phyloP scores from a whole-genome alignment of 352 stramenopile species.

The Pythium inflatum region DNA sequence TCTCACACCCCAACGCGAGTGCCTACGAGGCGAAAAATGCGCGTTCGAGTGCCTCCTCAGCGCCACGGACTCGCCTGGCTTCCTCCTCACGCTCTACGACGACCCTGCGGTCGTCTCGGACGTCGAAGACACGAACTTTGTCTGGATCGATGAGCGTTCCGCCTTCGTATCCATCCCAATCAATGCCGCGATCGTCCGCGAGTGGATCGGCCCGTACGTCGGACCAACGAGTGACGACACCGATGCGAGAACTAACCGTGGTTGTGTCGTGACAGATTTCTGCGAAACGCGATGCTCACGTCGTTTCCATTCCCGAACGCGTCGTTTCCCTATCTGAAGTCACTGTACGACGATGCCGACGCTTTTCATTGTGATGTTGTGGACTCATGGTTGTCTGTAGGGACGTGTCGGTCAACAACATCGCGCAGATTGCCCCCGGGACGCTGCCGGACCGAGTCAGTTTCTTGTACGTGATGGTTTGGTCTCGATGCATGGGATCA shows the following conservation, averaged over 20 bases:
- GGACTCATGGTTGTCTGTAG: too few relatives aligned
- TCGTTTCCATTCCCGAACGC: constrained; percentile 15
- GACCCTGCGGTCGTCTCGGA: too few relatives aligned
- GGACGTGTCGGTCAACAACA: background rate
- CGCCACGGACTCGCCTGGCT: background rate
- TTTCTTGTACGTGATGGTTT: background rate
- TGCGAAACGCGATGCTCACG: constrained; percentile 26
- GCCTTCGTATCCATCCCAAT: too few relatives aligned
- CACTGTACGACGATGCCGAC: constrained; percentile 5
- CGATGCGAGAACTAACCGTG: too few relatives aligned
- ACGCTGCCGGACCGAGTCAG: background rate
- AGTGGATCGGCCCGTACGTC: too few relatives aligned
- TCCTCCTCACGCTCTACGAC: constrained; percentile 21
- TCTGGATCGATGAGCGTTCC: too few relatives aligned
- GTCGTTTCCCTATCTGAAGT: background rate
- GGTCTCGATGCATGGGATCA: background rate
- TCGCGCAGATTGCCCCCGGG: background rate
- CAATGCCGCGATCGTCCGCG: too few relatives aligned
- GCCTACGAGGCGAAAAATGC: constrained; percentile 14
- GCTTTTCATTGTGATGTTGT: too few relatives aligned
- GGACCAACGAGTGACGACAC: too few relatives aligned
- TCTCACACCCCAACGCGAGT: constrained; percentile 2
- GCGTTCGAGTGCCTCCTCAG: constrained; percentile 24
- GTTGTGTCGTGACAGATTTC: background rate
- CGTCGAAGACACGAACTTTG: too few relatives aligned